phyloP scores from a whole-genome alignment of 352 stramenopile species.

The Globisporangium uncinulatum region DNA sequence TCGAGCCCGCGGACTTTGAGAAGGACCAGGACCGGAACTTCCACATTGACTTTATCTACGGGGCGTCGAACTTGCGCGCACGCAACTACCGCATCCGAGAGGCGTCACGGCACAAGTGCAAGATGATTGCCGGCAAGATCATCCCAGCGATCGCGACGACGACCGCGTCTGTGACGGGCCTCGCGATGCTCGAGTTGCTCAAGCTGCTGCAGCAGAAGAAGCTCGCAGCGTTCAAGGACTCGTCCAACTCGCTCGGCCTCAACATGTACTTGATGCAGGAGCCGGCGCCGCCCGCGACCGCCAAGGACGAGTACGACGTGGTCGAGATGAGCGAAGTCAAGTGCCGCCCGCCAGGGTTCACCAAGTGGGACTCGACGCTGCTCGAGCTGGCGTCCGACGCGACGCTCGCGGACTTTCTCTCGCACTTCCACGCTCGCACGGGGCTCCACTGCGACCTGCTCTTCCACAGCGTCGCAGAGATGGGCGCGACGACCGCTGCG shows the following conservation, averaged over 20 bases:
- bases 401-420: conserved; percentile 64
- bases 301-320: conserved; percentile 90
- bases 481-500: conserved; percentile 43
- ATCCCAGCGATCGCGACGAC: conserved; percentile 99
- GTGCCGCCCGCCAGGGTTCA: conserved; percentile 85
- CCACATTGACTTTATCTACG: conserved; percentile 97
- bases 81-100: conserved; percentile 84
- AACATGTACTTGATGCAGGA: conserved; percentile 93
- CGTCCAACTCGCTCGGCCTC: conserved; percentile 87
- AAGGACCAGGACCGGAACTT: conserved; percentile 97
- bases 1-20: conserved; percentile 92
- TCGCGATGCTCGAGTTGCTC: conserved; percentile 93
- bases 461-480: conserved; percentile 73
- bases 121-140: conserved; percentile 99
- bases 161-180: conserved; percentile 97
- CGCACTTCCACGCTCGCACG: conserved; percentile 59
- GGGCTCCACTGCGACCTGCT: conserved; percentile 79
- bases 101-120: conserved; percentile 88
- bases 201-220: conserved; percentile 88
- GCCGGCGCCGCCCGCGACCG: conserved; percentile 72
- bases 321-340: conserved; percentile 86
- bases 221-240: conserved; percentile 89
- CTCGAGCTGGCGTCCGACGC: conserved; percentile 62
- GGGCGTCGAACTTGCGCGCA: conserved; percentile 95
- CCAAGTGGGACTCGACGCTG: conserved; percentile 90